Evolutionary conservation across 2,329 filamentous ascomycete genomes (phyloP), one percentile per base, ranked within the genome.

Genomic region (Fusarium nygamai): DNA sequence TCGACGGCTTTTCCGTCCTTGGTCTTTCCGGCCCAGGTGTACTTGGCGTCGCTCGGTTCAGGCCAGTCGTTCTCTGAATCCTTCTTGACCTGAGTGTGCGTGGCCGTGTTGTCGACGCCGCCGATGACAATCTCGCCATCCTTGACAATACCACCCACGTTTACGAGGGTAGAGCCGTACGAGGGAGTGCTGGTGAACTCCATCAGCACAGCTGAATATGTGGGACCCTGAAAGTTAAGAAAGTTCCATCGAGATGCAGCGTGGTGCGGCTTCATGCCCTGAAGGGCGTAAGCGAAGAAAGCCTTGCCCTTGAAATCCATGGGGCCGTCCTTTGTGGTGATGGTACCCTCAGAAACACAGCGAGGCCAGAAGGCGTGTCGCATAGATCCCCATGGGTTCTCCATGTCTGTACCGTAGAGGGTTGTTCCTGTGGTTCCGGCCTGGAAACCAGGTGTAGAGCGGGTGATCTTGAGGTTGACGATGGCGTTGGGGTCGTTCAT

Each of bases 241-340:
- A 98, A 99, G 84, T 96, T 98, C 96, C 96, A 99, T 73, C 90
- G 91, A 36, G 93, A 91, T 71, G 96, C 95, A 68, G 95, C 93
- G 82, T 99, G 97, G 83, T 99, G 96, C 46, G 96, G 96, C 89
- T 99, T 99, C 96, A 98, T 98, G 82, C 95, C 96, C 85, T 98
- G 96, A 58, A 98, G 86, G 46, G 94, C 95, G 82, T 96, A 93
- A 75, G 92, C 88, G 84, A 95, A 96, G 79, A 97, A 86, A 38
- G 92, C 95, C 72, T 88, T 90, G 65, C 96, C 96, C 79, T 90
- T 92, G 82, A 98, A 91, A 82, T 98, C 92, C 71, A 98, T 87
- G 43, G 93, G 90, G 54, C 94, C 94, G 39, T 94, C 91, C 78
- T 93, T 89, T 69, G 95, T 97, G 73, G 93, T 91, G 82, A 98